Evolutionary conservation across 176 grass and related monocot species (phyloP).

Genomic region (Saccharum officinarum): DNA sequence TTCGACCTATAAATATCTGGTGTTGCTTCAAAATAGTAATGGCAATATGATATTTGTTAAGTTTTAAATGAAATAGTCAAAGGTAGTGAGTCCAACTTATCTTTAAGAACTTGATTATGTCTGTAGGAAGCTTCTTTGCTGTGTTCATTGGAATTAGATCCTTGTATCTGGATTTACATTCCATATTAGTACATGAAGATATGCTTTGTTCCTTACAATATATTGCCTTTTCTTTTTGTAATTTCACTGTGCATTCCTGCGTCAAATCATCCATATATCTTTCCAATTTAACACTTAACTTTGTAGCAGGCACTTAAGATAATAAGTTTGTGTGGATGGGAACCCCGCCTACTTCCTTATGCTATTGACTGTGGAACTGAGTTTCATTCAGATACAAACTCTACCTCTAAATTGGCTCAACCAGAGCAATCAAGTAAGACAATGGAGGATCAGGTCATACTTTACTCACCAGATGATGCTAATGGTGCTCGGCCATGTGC

Average conservation of each 20-base stretch:
- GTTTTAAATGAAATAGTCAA: slow-evolving; percentile 23
- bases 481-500: slow-evolving; percentile 38
- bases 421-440: slow-evolving; percentile 35
- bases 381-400: slow-evolving; percentile 44
- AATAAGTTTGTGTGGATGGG: slow-evolving; percentile 92
- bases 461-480: slow-evolving; percentile 50
- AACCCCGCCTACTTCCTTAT: slow-evolving; percentile 81
- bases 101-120: slow-evolving; percentile 15
- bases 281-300: slow-evolving; percentile 23
- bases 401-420: slow-evolving; percentile 43
- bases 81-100: slow-evolving; percentile 1
- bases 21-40: slow-evolving; percentile 17
- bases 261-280: slow-evolving; percentile 10
- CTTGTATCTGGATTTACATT: slow-evolving; percentile 5
- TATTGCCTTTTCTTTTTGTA: not conserved
- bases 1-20: not conserved
- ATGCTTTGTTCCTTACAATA: not conserved
- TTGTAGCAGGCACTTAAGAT: slow-evolving; percentile 73
- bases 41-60: not conserved
- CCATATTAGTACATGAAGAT: slow-evolving; percentile 1
- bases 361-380: slow-evolving; percentile 67
- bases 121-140: slow-evolving; percentile 24
- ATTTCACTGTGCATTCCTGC: not conserved
- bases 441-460: slow-evolving; percentile 44
- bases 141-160: not conserved